Evolutionary conservation across 2,329 filamentous ascomycete species (phyloP), one percentile per base, ranked within the genome.

Genomic region (Penicillium sp.): DNA sequence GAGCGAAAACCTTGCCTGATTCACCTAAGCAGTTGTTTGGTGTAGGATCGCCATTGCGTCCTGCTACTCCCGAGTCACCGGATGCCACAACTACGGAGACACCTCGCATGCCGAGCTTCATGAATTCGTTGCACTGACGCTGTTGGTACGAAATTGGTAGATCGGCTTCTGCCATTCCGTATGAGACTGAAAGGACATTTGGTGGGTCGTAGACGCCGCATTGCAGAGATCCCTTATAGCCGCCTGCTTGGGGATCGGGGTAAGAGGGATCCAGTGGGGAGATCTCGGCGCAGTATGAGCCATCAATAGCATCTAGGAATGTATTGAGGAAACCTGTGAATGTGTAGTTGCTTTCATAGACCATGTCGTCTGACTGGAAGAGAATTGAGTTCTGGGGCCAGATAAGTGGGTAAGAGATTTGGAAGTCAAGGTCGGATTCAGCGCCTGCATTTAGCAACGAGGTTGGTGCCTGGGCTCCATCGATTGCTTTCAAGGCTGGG

Each of bases 51-150:
- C 68, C 67, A 23, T 55, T 53, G 33, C 63, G 63, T 37, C 70
- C 68, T 9, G 64, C 71, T 4, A 78, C 78, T 41, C 78, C 79
- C 25, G 68, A 74, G 61, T 81, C 79, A 11, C 79, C 79, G 3
- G 75, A 78, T 7, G 78, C 75, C 20, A 79, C 73, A 40, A 81
- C 60, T 33, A 81, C 67, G 8, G 74, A 76, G 11, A 78, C 73
- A 20, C 79, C 79, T 57, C 78, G 76, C 37, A 79, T 68, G n/a
- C 78, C 78, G 20, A 81, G 73, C 60, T 81, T 81, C 70, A 81
- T 72, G 66, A 72, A 79, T 55, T 78, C 75, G 23, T 65, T 64
- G 58, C 75, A 78, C 58, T 77, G 72, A 46, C 73, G 73, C 14
- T 60, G 66, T 55, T 73, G 70, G 57, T 75, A 75, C 25, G 57